Evolutionary conservation across 306 rosid species (phyloP).

Genomic region (Vigna hirtella): DNA sequence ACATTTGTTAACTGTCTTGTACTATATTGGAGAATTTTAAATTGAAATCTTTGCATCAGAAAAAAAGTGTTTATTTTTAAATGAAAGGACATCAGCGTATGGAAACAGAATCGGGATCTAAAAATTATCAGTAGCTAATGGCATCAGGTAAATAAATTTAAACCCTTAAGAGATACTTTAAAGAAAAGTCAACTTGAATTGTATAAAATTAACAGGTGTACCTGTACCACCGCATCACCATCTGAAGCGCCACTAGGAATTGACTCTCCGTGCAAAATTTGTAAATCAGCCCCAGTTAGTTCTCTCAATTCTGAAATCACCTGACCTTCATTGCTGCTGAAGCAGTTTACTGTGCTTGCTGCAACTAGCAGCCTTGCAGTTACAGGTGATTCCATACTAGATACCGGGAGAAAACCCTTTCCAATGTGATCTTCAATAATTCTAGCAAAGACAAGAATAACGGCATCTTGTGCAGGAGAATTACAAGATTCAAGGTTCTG

Average conservation of each 20-base stretch:
- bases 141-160: conserved; percentile 5
- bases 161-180: conserved; percentile 10
- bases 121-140: conserved; percentile 12
- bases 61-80: conserved; percentile 2
- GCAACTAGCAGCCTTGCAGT: conserved; percentile 61
- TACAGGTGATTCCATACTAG: conserved; percentile 52
- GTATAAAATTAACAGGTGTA: conserved; percentile 41
- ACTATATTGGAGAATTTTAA: conserved; percentile 7
- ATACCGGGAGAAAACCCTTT: conserved; percentile 49
- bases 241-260: conserved; percentile 47
- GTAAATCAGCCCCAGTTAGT: conserved; percentile 59
- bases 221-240: conserved; percentile 60
- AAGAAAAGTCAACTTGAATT: neutral
- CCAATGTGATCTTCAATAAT: conserved; percentile 59
- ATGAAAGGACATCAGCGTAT: conserved; percentile 28
- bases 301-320: conserved; percentile 59
- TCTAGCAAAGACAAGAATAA: conserved; percentile 64
- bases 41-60: conserved; percentile 15
- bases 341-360: conserved; percentile 42
- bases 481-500: conserved; percentile 55
- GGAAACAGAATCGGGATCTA: conserved; percentile 23
- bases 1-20: conserved; percentile 15
- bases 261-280: conserved; percentile 49
- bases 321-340: conserved; percentile 56
- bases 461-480: conserved; percentile 78